A percentile compares a stretch with the other conserved stretches of the same genome.
Evolutionary conservation across 116 monocot species (phyloP).

Genomic region (Phalaenopsis hybrid): DNA sequence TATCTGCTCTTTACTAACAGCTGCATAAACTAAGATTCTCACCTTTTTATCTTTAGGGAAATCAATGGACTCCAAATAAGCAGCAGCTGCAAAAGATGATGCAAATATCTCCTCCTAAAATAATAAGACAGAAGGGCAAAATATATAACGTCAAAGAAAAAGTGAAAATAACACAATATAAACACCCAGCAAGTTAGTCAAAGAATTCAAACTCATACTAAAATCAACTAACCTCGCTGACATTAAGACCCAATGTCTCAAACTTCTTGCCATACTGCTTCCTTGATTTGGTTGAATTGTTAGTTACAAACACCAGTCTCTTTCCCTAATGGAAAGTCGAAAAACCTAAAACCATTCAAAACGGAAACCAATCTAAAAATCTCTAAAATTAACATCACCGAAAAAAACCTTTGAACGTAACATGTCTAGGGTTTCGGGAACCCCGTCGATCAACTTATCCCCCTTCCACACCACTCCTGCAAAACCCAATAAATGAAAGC

Average conservation of each 20-base stretch:
- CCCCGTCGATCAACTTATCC: slow-evolving; percentile 82
- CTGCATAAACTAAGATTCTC: not conserved
- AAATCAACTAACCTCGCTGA: slow-evolving; percentile 53
- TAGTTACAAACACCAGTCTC: slow-evolving; percentile 89
- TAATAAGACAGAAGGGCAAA: not conserved
- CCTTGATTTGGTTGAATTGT: slow-evolving; percentile 94
- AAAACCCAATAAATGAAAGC: not conserved
- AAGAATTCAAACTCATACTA: not conserved
- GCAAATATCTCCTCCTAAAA: slow-evolving; percentile 96
- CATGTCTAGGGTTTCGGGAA: slow-evolving; percentile 82
- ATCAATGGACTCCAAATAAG: slow-evolving; percentile 85
- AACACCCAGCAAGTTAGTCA: not conserved
- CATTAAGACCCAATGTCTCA: slow-evolving; percentile 80
- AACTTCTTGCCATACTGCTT: slow-evolving; percentile 99
- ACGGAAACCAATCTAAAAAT: not conserved
- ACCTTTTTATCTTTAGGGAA: slow-evolving; percentile 98
- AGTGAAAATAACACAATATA: not conserved
- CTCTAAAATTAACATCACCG: not conserved
- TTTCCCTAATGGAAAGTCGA: slow-evolving; percentile 51
- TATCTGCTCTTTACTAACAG: not conserved
- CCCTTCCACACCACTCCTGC: slow-evolving; percentile 98
- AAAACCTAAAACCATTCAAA: not conserved
- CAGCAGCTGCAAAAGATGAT: slow-evolving; percentile 95
- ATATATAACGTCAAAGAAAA: not conserved
- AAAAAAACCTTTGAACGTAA: slow-evolving; percentile 60